Percentiles rank a stretch among this genome's conserved stretches.
phyloP scores from a whole-genome alignment of 148 eudicot species.

The Diospyros lotus region DNA sequence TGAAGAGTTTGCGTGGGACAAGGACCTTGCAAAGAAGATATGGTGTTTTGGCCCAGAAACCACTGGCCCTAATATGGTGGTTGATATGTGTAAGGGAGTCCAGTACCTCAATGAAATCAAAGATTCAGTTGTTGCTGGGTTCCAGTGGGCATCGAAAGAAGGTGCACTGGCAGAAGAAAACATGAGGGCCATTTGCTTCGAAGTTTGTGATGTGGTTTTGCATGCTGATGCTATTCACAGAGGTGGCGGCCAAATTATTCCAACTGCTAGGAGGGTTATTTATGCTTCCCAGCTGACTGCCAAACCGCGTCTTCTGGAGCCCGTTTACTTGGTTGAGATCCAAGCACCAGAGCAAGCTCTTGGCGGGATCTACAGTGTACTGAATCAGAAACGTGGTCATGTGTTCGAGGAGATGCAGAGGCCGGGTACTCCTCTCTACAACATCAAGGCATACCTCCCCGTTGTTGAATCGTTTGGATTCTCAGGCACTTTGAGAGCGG shows the following conservation, averaged over 20 bases:
- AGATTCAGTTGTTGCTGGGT: no score
- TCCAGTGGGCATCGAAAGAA: no score
- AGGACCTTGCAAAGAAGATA: constrained; percentile 70
- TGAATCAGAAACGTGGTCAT: constrained; percentile 69
- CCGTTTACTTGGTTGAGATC: constrained; percentile 62
- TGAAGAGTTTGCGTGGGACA: constrained; percentile 70
- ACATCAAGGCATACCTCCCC: constrained; percentile 63
- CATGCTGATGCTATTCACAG: constrained; percentile 74
- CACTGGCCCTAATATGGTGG: constrained; percentile 70
- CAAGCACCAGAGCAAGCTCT: constrained; percentile 64
- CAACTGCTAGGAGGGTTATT: constrained; percentile 68
- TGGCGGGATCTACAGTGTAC: constrained; percentile 66
- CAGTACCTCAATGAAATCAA: no score
- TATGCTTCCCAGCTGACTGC: constrained; percentile 70
- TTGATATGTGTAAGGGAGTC: constrained; percentile 36
- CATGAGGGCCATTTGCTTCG: no score
- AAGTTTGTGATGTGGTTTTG: constrained; percentile 53
- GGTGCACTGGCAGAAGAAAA: no score
- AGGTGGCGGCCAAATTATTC: constrained; percentile 75
- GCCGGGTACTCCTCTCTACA: constrained; percentile 64
- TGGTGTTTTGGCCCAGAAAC: constrained; percentile 75
- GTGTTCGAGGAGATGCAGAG: constrained; percentile 70
- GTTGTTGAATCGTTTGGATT: constrained; percentile 68
- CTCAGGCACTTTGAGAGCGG: constrained; percentile 49
- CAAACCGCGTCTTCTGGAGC: constrained; percentile 60